These are phyloP conservation scores for Chrysoporthe cubensis DNA, from an alignment of 2,329 filamentous ascomycete genomes.

Conservation along the genomic window DNA sequence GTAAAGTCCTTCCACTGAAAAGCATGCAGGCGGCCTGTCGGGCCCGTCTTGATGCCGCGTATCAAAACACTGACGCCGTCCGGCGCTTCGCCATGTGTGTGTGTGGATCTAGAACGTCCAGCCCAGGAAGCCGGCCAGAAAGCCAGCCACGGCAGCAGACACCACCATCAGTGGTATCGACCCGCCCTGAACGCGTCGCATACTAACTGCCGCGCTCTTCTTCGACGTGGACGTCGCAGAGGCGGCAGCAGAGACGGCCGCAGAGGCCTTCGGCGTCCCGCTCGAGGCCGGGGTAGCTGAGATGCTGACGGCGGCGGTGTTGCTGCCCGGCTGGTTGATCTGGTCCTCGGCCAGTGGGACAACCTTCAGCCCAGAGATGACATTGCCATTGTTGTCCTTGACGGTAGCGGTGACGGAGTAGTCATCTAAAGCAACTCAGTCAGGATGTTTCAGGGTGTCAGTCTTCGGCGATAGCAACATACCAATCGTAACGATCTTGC, in stretches of 20 bases:
- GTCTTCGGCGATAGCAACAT: neutral
- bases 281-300: slow-evolving; percentile 28
- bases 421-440: slow-evolving; percentile 33
- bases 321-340: slow-evolving; percentile 51
- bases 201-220: slow-evolving; percentile 9
- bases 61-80: slow-evolving; percentile 1
- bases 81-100: neutral
- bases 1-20: slow-evolving; percentile 11
- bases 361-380: slow-evolving; percentile 56
- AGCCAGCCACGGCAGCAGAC: slow-evolving; percentile 18
- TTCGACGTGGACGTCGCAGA: slow-evolving; percentile 16
- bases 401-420: slow-evolving; percentile 63
- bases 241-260: slow-evolving; percentile 10
- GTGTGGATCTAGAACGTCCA: neutral
- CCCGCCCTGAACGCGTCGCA: slow-evolving; percentile 19
- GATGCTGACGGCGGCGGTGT: slow-evolving; percentile 32
- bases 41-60: neutral
- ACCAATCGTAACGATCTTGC: slow-evolving; percentile 66
- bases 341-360: slow-evolving; percentile 48
- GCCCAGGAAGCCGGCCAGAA: slow-evolving; percentile 17
- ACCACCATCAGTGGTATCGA: slow-evolving; percentile 15
- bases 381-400: slow-evolving; percentile 65
- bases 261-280: slow-evolving; percentile 23
- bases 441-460: neutral
- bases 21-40: slow-evolving; percentile 3